Conservation (phyloP, 768 basidiomycete species). For the Calocybe cyanea region DNA sequence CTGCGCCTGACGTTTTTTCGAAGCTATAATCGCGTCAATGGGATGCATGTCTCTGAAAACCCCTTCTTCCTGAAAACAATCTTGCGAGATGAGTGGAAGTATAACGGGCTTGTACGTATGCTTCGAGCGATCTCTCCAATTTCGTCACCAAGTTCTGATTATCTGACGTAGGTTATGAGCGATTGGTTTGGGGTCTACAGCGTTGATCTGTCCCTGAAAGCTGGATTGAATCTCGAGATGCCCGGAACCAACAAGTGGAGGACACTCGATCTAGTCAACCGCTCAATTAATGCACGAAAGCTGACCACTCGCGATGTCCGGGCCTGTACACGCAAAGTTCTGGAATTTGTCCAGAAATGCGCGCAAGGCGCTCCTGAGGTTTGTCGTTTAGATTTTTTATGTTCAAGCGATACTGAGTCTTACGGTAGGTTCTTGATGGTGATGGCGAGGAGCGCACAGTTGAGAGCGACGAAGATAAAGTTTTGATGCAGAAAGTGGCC, state of each 20-base stretch:
- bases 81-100: slow-evolving; percentile 69
- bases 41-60: slow-evolving; percentile 68
- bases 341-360: slow-evolving; percentile 68
- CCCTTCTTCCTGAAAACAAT: slow-evolving; percentile 53
- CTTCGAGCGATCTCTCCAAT: too few relatives aligned
- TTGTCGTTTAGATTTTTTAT: slow-evolving; percentile 2
- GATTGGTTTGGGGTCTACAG: slow-evolving; percentile 83
- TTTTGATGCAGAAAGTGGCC: slow-evolving; percentile 64
- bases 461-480: slow-evolving; percentile 58
- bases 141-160: too few relatives aligned
- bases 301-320: slow-evolving; percentile 62
- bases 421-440: slow-evolving; percentile 57
- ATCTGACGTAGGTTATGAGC: slow-evolving; percentile 58
- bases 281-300: slow-evolving; percentile 59
- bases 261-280: slow-evolving; percentile 60
- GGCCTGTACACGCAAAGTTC: slow-evolving; percentile 59
- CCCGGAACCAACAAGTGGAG: slow-evolving; percentile 77
- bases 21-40: slow-evolving; percentile 77
- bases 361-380: slow-evolving; percentile 67
- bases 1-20: not conserved
- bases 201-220: slow-evolving; percentile 60
- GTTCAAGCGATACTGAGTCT: not conserved
- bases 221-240: slow-evolving; percentile 82
- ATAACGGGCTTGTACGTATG: slow-evolving; percentile 50
- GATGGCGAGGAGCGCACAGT: slow-evolving; percentile 63